phyloP scores from a whole-genome alignment of 2,329 filamentous ascomycete species.

The Phaeosphaeriaceae sp. region DNA sequence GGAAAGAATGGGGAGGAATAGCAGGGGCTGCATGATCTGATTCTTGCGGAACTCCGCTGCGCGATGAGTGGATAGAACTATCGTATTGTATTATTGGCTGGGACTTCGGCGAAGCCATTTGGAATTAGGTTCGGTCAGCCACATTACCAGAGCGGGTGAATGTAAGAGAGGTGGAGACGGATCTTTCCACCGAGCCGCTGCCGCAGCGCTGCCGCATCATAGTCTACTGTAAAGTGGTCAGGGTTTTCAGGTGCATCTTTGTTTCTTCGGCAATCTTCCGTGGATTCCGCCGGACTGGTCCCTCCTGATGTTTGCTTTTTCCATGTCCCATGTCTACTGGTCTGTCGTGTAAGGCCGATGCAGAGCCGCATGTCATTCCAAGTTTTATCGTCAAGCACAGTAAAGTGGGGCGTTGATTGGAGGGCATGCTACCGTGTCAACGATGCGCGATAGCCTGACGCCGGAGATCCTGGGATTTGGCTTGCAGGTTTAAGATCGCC shows the following conservation, averaged over 20 bases:
- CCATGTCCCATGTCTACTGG: background rate
- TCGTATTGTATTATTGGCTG: background rate
- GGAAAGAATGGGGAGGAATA: background rate
- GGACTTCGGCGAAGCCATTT: background rate
- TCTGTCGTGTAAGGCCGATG: background rate
- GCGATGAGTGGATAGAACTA: background rate
- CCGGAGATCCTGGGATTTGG: constrained; percentile 8
- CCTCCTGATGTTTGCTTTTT: constrained; percentile 4
- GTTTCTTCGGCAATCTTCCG: background rate
- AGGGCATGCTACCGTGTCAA: background rate
- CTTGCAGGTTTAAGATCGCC: background rate
- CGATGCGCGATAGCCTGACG: background rate
- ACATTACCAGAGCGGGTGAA: background rate
- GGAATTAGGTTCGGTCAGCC: background rate
- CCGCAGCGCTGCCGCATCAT: background rate
- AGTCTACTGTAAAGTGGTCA: background rate
- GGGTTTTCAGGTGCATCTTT: background rate
- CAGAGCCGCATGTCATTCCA: constrained; percentile 3
- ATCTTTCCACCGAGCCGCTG: background rate
- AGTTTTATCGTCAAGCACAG: background rate
- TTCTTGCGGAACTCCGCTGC: background rate
- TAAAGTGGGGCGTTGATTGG: background rate
- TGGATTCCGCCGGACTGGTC: background rate
- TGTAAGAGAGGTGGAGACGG: background rate
- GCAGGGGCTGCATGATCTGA: background rate